Conservation (phyloP, 768 basidiomycete species). For the Rhodosporidiobolus sp. region DNA sequence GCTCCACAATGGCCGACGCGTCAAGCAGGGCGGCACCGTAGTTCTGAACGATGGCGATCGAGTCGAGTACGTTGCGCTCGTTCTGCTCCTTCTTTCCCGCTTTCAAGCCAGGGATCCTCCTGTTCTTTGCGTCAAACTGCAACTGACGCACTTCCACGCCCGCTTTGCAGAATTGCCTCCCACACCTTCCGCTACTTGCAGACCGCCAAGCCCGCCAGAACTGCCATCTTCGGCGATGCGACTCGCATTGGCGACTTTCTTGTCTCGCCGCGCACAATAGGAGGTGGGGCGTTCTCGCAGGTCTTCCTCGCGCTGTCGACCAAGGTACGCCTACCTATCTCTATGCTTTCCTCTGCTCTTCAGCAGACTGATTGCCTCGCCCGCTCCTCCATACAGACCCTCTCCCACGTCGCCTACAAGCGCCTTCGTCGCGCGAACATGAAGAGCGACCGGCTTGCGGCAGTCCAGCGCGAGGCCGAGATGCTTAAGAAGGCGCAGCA, state of each 20-base stretch:
- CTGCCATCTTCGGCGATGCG: not conserved
- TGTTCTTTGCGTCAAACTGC: too few species aligned
- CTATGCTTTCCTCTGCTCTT: not conserved
- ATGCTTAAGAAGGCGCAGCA: constrained; percentile 19
- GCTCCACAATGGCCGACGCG: constrained; percentile 19
- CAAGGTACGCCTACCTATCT: not conserved
- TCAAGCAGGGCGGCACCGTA: not conserved
- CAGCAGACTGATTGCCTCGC: not conserved
- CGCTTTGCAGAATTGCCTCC: constrained; percentile 14
- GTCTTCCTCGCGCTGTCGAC: constrained; percentile 22
- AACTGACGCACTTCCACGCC: not conserved
- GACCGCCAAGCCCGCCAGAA: not conserved
- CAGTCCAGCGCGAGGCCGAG: constrained; percentile 22
- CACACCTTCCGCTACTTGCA: constrained; percentile 30
- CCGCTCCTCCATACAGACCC: not conserved
- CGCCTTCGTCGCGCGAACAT: not conserved
- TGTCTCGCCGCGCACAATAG: constrained; percentile 16
- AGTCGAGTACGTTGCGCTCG: constrained; percentile 11
- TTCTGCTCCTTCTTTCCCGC: not conserved
- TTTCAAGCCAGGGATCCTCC: not conserved
- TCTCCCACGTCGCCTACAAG: constrained; percentile 37
- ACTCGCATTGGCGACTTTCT: constrained; percentile 12
- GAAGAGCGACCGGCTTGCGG: not conserved
- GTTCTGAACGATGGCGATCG: constrained; percentile 26
- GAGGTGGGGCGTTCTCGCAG: constrained; percentile 23